A percentile compares a stretch with the other conserved stretches of the same genome.
Conservation (phyloP, 2,329 filamentous ascomycete genomes). For the Colletotrichum godetiae region DNA sequence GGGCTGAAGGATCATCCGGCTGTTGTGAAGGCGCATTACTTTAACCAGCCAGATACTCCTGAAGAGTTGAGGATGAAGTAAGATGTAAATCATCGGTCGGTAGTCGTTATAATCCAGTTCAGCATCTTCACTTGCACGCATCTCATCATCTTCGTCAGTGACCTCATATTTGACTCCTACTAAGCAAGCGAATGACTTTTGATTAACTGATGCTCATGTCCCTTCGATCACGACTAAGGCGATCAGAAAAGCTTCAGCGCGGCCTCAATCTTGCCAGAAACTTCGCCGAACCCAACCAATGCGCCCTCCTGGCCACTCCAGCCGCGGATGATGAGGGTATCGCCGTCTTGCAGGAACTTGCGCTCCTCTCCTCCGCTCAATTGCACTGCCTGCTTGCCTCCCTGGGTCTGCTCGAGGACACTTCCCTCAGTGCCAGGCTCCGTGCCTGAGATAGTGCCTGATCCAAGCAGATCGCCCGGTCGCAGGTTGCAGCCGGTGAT, state of each 20-base stretch:
- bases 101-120: background rate
- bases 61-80: constrained; percentile 17
- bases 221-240: background rate
- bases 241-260: constrained; percentile 45
- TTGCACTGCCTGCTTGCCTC: constrained; percentile 73
- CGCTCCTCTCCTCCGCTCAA: constrained; percentile 74
- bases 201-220: background rate
- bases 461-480: constrained; percentile 80
- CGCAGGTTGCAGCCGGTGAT: constrained; percentile 81
- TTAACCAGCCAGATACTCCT: constrained; percentile 61
- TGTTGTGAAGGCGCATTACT: constrained; percentile 64
- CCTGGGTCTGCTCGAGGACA: constrained; percentile 77
- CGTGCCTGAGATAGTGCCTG: constrained; percentile 79
- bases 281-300: constrained; percentile 83
- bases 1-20: constrained; percentile 60
- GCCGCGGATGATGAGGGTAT: constrained; percentile 75
- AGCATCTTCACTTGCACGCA: too few species aligned
- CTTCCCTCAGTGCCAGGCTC: constrained; percentile 74
- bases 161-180: too few species aligned
- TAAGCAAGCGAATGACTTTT: background rate
- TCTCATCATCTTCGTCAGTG: too few species aligned
- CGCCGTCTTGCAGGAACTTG: constrained; percentile 79
- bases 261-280: constrained; percentile 68
- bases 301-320: constrained; percentile 72
- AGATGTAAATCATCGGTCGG: background rate